Conservation (phyloP, 2,329 filamentous ascomycete species). For the Paecilomyces sp. region DNA sequence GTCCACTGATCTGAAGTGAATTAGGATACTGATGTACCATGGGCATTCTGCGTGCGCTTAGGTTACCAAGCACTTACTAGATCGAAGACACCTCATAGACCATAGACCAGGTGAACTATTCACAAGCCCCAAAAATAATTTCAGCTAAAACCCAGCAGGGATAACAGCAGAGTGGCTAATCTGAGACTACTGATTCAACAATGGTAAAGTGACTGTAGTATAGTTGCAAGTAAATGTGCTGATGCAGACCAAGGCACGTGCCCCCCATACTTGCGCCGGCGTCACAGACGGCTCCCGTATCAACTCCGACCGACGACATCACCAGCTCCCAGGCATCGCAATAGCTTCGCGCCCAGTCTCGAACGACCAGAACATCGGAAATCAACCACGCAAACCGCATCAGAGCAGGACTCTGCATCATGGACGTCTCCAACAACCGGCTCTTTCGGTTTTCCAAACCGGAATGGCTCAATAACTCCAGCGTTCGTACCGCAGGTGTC, state of each 20-base stretch:
- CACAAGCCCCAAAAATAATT: too few relatives aligned
- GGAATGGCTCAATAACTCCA: conserved; percentile 59
- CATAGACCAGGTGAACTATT: too few relatives aligned
- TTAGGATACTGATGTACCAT: too few relatives aligned
- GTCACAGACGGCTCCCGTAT: neutral
- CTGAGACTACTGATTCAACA: too few relatives aligned
- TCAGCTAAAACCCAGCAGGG: too few relatives aligned
- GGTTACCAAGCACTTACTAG: too few relatives aligned
- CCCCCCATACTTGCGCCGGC: neutral
- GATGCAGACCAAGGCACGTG: neutral
- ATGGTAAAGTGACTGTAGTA: too few relatives aligned
- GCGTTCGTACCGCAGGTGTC: conserved; percentile 57
- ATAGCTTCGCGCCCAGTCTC: neutral
- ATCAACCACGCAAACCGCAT: neutral
- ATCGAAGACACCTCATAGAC: too few relatives aligned
- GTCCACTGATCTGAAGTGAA: too few relatives aligned
- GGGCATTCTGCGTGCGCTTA: too few relatives aligned
- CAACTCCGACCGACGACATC: neutral
- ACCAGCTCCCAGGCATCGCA: neutral
- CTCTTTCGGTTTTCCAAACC: conserved; percentile 63
- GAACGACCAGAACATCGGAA: neutral
- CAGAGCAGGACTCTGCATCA: conserved; percentile 7
- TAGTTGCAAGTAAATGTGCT: neutral
- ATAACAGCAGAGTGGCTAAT: too few relatives aligned
- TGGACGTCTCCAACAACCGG: conserved; percentile 45